These are phyloP conservation scores for Podila clonocystis DNA, from an alignment of 192 early-diverging fungal species.

Conservation along the genomic window DNA sequence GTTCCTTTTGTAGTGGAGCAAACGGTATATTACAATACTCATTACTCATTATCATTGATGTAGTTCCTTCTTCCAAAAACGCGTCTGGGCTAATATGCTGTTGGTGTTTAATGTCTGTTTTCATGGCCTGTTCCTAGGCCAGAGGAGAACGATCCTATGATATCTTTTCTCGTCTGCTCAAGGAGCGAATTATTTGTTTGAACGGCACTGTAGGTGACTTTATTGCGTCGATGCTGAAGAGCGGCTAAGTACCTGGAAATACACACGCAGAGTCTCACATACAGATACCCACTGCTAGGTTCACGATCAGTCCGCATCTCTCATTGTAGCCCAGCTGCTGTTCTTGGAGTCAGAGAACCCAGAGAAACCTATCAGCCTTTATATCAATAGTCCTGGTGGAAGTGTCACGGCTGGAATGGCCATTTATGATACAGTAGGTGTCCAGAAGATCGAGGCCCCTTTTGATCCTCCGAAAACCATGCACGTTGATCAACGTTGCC, in stretches of 20 bases:
- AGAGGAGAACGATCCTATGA: slow-evolving; percentile 96
- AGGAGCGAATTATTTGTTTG: slow-evolving; percentile 97
- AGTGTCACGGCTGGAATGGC: slow-evolving; percentile 96
- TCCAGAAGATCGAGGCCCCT: neutral
- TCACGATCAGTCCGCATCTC: slow-evolving; percentile 83
- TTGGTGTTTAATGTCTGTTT: neutral
- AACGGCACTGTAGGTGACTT: slow-evolving; percentile 76
- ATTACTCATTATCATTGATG: neutral
- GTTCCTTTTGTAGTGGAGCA: slow-evolving; percentile 75
- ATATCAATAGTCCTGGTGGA: slow-evolving; percentile 98
- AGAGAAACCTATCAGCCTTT: slow-evolving; percentile 92
- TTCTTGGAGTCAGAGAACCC: slow-evolving; percentile 96
- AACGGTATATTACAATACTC: slow-evolving; percentile 54
- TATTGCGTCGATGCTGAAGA: neutral
- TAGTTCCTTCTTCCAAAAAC: too few species aligned
- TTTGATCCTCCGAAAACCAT: neutral
- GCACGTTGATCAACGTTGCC: too few species aligned
- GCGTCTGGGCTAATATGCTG: too few species aligned
- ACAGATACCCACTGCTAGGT: slow-evolving; percentile 51
- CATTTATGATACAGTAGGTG: slow-evolving; percentile 85
- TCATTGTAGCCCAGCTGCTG: slow-evolving; percentile 94
- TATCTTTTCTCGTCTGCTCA: slow-evolving; percentile 96
- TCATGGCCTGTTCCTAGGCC: slow-evolving; percentile 45
- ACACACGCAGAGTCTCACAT: neutral
- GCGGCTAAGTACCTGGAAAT: neutral